Evolutionary conservation across 2,329 filamentous ascomycete species (phyloP).

Genomic region (Alternaria ventricosa): DNA sequence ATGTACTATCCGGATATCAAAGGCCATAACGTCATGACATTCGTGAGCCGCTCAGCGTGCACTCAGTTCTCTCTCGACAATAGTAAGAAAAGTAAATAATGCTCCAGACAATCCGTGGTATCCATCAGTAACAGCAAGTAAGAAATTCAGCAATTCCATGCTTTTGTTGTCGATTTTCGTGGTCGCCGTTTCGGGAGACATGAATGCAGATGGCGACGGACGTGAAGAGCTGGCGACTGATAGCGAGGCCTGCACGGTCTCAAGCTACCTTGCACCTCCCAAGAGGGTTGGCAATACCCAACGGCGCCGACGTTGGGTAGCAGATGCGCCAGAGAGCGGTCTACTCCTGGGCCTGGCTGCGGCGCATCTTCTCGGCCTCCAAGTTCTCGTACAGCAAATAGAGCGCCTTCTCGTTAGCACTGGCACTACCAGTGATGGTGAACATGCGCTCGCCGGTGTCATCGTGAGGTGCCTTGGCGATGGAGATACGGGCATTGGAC

Average conservation of each 20-base stretch:
- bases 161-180: constrained; percentile 34
- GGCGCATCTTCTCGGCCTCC: constrained; percentile 98
- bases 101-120: constrained; percentile 39
- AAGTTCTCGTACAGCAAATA: constrained; percentile 98
- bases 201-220: constrained; percentile 7
- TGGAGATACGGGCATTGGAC: constrained; percentile 95
- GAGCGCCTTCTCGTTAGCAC: constrained; percentile 92
- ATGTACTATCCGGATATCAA: constrained; percentile 48
- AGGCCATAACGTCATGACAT: constrained; percentile 52
- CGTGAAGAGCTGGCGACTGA: background rate
- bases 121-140: constrained; percentile 42
- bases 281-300: background rate
- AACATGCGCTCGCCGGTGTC: constrained; percentile 99
- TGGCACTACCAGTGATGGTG: constrained; percentile 95
- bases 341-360: constrained; percentile 72
- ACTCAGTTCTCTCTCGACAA: constrained; percentile 38
- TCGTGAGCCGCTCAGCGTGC: constrained; percentile 51
- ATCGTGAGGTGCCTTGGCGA: constrained; percentile 95
- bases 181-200: constrained; percentile 1
- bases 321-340: constrained; percentile 5
- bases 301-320: background rate
- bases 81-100: constrained; percentile 38
- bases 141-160: constrained; percentile 39
- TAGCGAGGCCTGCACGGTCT: constrained; percentile 4
- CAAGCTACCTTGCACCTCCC: background rate